A percentile compares a stretch with the other conserved stretches of the same genome.
Evolutionary conservation across 75 land plant genomes (phyloP).

Genomic region (Cupressus sempervirens): DNA sequence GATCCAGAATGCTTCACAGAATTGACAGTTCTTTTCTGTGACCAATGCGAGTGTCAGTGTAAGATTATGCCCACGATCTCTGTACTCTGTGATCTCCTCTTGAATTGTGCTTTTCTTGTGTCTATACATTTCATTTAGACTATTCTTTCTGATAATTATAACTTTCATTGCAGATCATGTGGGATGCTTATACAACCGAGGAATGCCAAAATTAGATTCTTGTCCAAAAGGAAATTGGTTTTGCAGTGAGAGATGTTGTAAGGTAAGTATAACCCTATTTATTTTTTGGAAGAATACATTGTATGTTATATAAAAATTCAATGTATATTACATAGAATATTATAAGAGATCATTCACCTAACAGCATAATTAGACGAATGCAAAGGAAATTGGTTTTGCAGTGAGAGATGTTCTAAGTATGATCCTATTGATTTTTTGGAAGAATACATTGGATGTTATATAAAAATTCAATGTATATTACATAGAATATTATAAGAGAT

Average conservation of each 20-base stretch:
- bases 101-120: not conserved
- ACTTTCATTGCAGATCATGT: constrained; percentile 46
- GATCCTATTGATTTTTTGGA: constrained; percentile 3
- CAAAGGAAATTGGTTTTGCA: constrained; percentile 59
- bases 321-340: not conserved
- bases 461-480: not conserved
- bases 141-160: not conserved
- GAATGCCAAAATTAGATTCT: constrained; percentile 13
- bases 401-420: constrained; percentile 35
- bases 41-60: constrained; percentile 75
- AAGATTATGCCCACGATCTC: constrained; percentile 14
- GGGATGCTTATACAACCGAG: constrained; percentile 35
- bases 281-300: constrained; percentile 2
- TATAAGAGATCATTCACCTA: not conserved
- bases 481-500: not conserved
- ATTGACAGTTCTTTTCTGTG: constrained; percentile 37
- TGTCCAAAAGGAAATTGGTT: constrained; percentile 48
- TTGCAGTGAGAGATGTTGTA: constrained; percentile 52
- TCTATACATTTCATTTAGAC: not conserved
- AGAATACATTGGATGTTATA: not conserved
- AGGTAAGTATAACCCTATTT: constrained; percentile 33
- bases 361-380: not conserved
- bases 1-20: constrained; percentile 16
- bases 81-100: constrained; percentile 5
- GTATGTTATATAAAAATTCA: not conserved